Conservation (phyloP, 1,284 basidiomycete species). For the Cystobasidium slooffiae region DNA sequence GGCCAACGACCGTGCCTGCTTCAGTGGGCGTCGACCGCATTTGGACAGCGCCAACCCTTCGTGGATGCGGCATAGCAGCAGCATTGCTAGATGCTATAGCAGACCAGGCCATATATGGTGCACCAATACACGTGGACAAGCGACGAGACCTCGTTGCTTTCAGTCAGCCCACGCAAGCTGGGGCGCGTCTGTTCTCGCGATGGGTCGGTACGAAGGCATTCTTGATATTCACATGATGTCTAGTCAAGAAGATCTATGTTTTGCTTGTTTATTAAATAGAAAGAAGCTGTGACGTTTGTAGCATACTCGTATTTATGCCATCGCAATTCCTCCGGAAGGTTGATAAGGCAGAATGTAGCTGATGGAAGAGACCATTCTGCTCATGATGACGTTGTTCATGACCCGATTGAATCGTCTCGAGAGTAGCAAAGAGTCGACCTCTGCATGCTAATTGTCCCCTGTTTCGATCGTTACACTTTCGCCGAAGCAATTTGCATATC, state of each 20-base stretch:
- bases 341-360: too few species aligned
- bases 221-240: conserved; percentile 49
- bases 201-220: conserved; percentile 54
- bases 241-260: background rate
- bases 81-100: conserved; percentile 57
- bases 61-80: conserved; percentile 55
- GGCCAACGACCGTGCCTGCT: conserved; percentile 56
- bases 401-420: too few species aligned
- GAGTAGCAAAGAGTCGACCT: too few species aligned
- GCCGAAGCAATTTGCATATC: too few species aligned
- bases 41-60: conserved; percentile 58
- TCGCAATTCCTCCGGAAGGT: too few species aligned
- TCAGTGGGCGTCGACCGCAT: conserved; percentile 60
- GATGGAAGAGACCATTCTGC: too few species aligned
- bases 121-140: conserved; percentile 52
- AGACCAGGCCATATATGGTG: conserved; percentile 58
- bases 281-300: background rate
- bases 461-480: too few species aligned
- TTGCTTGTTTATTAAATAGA: background rate
- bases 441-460: too few species aligned
- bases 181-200: conserved; percentile 56
- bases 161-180: conserved; percentile 60
- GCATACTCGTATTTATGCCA: background rate
- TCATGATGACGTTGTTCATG: too few species aligned
- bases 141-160: conserved; percentile 57